Conservation (phyloP, 2,329 filamentous ascomycete genomes). For the Bipolaris bicolor region DNA sequence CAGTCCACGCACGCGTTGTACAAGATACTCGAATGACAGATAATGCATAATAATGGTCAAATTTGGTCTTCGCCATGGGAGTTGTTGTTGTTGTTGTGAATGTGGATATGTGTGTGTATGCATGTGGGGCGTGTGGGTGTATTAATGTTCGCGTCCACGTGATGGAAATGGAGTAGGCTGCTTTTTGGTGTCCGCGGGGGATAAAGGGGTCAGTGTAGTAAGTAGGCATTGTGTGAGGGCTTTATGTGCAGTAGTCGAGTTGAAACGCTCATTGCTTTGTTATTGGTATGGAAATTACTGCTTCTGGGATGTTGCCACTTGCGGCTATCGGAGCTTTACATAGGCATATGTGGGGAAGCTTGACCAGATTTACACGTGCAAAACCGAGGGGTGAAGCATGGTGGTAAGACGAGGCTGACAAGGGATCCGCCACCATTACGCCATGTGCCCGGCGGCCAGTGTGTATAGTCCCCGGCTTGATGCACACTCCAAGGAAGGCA, state of each 20-base stretch:
- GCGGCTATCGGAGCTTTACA: background rate
- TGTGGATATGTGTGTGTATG: no score
- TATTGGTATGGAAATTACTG: background rate
- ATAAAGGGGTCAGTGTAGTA: background rate
- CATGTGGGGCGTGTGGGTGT: no score
- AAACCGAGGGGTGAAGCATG: background rate
- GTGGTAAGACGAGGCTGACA: constrained; percentile 1
- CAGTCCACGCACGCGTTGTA: constrained; percentile 5
- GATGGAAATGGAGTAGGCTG: background rate
- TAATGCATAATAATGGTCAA: constrained; percentile 21
- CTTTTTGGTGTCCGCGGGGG: background rate
- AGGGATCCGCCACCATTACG: background rate
- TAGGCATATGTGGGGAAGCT: constrained; percentile 8
- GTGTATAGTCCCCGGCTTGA: background rate
- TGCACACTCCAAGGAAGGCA: no score
- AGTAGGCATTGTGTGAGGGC: no score
- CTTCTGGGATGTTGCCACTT: constrained; percentile 1
- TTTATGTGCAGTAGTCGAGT: no score
- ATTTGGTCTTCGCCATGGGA: background rate
- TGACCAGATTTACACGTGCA: constrained; percentile 8
- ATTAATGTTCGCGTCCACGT: no score
- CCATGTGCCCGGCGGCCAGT: background rate
- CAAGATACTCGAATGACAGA: constrained; percentile 11
- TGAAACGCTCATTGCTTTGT: background rate
- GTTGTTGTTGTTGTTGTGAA: background rate